Percentiles rank a stretch among this genome's conserved stretches.
Evolutionary conservation across 371 early-diverging fungal species (phyloP).

Genomic region (Mucor piriformis): DNA sequence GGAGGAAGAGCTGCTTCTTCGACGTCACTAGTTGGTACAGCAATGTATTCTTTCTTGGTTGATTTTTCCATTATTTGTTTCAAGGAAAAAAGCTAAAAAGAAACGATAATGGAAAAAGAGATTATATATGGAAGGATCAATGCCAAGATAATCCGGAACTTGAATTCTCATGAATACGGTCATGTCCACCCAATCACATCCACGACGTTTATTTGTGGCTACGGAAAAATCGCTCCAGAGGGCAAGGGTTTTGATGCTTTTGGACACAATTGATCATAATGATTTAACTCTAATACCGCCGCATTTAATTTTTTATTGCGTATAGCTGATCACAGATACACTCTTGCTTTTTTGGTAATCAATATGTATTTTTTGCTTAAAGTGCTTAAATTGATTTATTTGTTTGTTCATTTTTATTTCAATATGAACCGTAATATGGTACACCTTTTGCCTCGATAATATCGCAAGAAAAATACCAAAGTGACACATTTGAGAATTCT

Average conservation of each 20-base stretch:
- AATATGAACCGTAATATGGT: not conserved
- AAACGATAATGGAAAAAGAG: not conserved
- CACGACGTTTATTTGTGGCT: too few species aligned
- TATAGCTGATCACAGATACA: too few species aligned
- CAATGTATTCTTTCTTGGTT: slow-evolving; percentile 17
- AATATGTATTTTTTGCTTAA: too few species aligned
- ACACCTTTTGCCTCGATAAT: too few species aligned
- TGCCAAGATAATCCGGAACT: slow-evolving; percentile 18
- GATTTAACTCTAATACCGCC: too few species aligned
- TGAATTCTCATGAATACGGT: not conserved
- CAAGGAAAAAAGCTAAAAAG: slow-evolving; percentile 4
- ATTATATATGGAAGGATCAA: not conserved
- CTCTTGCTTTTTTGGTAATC: too few species aligned
- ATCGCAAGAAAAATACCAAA: too few species aligned
- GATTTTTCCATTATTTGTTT: slow-evolving; percentile 18
- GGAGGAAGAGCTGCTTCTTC: slow-evolving; percentile 16
- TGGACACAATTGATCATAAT: too few species aligned
- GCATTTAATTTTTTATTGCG: too few species aligned
- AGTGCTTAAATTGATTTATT: not conserved
- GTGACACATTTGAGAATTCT: too few species aligned
- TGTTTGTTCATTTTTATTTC: not conserved
- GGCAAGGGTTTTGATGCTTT: too few species aligned
- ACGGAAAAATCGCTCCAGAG: not conserved
- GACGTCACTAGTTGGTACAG: slow-evolving; percentile 24
- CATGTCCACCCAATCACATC: too few species aligned